Base-by-base conservation (phyloP, 108 stramenopile genomes). In the Fistulifera pelliculosa region DNA sequence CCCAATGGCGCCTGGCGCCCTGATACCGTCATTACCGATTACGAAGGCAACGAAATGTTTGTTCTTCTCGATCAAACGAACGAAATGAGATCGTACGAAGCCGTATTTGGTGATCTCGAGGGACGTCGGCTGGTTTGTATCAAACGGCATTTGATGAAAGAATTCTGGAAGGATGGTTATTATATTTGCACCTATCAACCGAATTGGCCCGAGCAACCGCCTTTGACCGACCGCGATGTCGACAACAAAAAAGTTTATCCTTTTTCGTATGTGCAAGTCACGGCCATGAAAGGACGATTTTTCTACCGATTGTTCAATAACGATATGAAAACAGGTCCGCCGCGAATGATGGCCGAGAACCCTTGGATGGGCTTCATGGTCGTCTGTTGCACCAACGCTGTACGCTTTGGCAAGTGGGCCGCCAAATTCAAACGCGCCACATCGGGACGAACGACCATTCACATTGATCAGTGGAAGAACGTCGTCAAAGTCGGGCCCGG, bases 131-230 rank as follows among this genome's bases (percentile, higher is more conserved):
- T 74, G 12, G 62, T 61, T 26, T 74, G 67, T 43, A 55, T 74
- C 39, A 68, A 68, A 41, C 66, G 73, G 4, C 66, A 67, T 15
- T 47, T 74, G 8, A 61, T 67, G 38, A 68, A 63, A 19, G 63
- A 56, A 25, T 64, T 61, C 21, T 68, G 66, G 66, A 41, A 54
- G 47, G 73, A 74, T 59, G 73, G 73, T 14, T 74, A 58, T 54
- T 68, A 74, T 51, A 68, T 74, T 64, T 74, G 73, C 49, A 74
- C 73, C 19, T 74, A 74, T 43, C 22, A 51, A 21, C 73, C 73
- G 14, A 74, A 74, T 31, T 74, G 57, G 26, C 62, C 58, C 8
- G 66, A 47, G 18, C 73, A 74, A 40, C 64, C 58, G n/a, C 62
- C 68, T 23, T 61, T 60, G 22, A 63, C 62, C 11, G 73, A 74